Conservation (phyloP, 208 protist species). For the Wallacemonas collosoma region DNA sequence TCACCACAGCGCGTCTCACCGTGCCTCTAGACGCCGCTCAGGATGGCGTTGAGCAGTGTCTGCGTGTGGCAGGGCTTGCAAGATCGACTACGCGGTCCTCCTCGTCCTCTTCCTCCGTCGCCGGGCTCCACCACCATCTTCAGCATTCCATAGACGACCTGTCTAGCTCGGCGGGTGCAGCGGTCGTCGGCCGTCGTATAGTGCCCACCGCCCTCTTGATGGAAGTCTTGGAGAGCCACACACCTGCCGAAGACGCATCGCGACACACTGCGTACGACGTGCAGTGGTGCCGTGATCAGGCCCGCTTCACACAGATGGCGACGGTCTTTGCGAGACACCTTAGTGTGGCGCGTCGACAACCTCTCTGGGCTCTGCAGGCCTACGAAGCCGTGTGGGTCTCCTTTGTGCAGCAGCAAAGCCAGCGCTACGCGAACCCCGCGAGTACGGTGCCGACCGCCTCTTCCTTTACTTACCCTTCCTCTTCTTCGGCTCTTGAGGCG, state of each 20-base stretch:
- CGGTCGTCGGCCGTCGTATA: constrained; percentile 20
- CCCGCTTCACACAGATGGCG: constrained; percentile 26
- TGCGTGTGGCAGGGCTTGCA: background rate
- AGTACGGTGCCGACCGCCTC: background rate
- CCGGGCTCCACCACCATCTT: no score
- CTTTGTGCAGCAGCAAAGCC: constrained; percentile 2
- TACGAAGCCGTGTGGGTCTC: constrained; percentile 5
- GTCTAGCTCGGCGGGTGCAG: no score
- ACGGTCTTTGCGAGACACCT: constrained; percentile 47
- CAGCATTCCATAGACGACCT: no score
- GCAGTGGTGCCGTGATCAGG: constrained; percentile 31
- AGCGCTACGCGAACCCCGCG: no score
- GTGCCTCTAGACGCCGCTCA: background rate
- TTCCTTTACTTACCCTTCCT: background rate
- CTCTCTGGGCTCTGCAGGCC: constrained; percentile 25
- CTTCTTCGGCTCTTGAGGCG: background rate
- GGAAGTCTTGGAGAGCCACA: constrained; percentile 45
- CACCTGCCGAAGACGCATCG: constrained; percentile 25
- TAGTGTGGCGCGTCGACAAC: constrained; percentile 20
- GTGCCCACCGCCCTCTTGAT: constrained; percentile 35
- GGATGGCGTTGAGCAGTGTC: constrained; percentile 10
- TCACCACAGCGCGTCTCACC: background rate
- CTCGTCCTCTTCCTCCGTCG: no score
- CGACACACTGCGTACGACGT: constrained; percentile 35
- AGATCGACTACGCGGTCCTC: no score